phyloP scores from a whole-genome alignment of 2,329 filamentous ascomycete genomes.

The Coniella vitis region DNA sequence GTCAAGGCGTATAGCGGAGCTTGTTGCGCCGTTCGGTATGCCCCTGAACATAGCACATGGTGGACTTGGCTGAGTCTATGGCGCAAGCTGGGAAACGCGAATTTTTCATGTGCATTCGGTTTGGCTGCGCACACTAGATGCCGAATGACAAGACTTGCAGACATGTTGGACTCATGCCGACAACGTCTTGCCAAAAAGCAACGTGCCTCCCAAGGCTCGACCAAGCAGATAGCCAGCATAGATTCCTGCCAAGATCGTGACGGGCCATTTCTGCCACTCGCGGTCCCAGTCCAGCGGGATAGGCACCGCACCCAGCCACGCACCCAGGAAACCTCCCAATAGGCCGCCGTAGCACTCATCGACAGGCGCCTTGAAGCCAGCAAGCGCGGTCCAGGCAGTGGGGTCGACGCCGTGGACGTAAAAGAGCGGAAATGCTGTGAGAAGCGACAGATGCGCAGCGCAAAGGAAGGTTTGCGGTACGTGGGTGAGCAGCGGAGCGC shows the following conservation, averaged over 20 bases:
- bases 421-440: slow-evolving; percentile 72
- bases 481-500: slow-evolving; percentile 82
- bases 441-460: slow-evolving; percentile 72
- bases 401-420: slow-evolving; percentile 78
- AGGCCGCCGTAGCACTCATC: slow-evolving; percentile 81
- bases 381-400: slow-evolving; percentile 62
- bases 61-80: too few species aligned
- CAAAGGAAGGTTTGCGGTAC: slow-evolving; percentile 70
- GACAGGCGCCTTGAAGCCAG: slow-evolving; percentile 60
- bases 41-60: too few species aligned
- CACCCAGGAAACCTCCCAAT: slow-evolving; percentile 71
- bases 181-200: slow-evolving; percentile 41
- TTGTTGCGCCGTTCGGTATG: too few species aligned
- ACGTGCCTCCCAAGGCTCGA: slow-evolving; percentile 50
- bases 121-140: too few species aligned
- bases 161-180: slow-evolving; percentile 1
- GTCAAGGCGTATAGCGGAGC: too few species aligned
- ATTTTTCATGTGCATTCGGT: too few species aligned
- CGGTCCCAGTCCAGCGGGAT: slow-evolving; percentile 97
- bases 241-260: slow-evolving; percentile 78
- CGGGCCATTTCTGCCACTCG: slow-evolving; percentile 98
- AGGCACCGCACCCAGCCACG: slow-evolving; percentile 89
- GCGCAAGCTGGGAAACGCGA: too few species aligned
- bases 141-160: too few species aligned
- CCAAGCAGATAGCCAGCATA: slow-evolving; percentile 74